Conservation (phyloP, 257 asterid species). For the Nicotiana undulata region DNA sequence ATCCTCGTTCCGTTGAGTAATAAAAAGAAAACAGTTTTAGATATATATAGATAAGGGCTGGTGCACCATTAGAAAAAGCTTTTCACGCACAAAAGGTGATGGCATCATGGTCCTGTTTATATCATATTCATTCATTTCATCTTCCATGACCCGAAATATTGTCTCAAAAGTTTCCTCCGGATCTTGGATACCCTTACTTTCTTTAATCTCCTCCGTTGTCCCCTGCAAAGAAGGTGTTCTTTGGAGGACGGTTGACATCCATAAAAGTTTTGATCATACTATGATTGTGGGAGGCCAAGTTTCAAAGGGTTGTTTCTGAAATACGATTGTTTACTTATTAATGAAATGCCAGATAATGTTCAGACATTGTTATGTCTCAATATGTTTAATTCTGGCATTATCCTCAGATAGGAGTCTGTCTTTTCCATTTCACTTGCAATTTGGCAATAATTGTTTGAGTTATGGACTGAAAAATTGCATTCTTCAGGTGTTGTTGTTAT, state of each 20-base stretch:
- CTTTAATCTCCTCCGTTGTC: neutral
- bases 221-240: neutral
- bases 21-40: neutral
- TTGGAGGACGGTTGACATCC: neutral
- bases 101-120: neutral
- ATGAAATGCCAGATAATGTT: neutral
- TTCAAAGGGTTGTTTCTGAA: neutral
- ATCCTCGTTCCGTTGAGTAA: neutral
- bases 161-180: neutral
- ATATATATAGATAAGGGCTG: neutral
- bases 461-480: conserved; percentile 19
- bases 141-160: neutral
- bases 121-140: neutral
- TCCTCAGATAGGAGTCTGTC: neutral
- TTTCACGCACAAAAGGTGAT: neutral
- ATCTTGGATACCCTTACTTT: neutral
- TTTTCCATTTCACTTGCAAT: neutral
- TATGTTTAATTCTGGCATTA: neutral
- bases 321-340: neutral
- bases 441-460: neutral
- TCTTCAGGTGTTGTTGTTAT: conserved; percentile 74
- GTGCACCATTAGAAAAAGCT: neutral
- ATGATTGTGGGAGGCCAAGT: neutral
- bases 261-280: neutral
- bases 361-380: neutral